Percentiles rank a stretch among this genome's conserved stretches.
Evolutionary conservation across 306 rosid genomes (phyloP).

Genomic region (Cucumis sativus): Cucumber_9930_V3 NC_026656.2:19207501-19208000

Average conservation of each 20-base stretch:
- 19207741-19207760: conserved; percentile 13
- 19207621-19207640: conserved; percentile 17
- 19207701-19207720: conserved; percentile 10
- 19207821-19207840: conserved; percentile 76
- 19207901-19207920: conserved; percentile 60
- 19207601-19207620: conserved; percentile 18
- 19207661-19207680: conserved; percentile 23
- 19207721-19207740: conserved; percentile 29
- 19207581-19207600: conserved; percentile 24
- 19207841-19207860: conserved; percentile 39
- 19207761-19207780: conserved; percentile 24
- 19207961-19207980: background rate
- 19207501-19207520: conserved; percentile 22
- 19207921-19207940: conserved; percentile 90
- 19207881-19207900: conserved; percentile 36
- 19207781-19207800: conserved; percentile 33
- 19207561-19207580: conserved; percentile 25
- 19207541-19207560: conserved; percentile 12
- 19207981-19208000: background rate
- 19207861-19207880: conserved; percentile 54
- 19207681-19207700: conserved; percentile 19
- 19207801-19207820: conserved; percentile 85
- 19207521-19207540: conserved; percentile 25
- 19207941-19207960: conserved; percentile 50
- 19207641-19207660: conserved; percentile 20